Evolutionary conservation across 306 rosid species (phyloP), one percentile per base, ranked within the genome.

Genomic region (Cyamopsis tetragonoloba): DNA sequence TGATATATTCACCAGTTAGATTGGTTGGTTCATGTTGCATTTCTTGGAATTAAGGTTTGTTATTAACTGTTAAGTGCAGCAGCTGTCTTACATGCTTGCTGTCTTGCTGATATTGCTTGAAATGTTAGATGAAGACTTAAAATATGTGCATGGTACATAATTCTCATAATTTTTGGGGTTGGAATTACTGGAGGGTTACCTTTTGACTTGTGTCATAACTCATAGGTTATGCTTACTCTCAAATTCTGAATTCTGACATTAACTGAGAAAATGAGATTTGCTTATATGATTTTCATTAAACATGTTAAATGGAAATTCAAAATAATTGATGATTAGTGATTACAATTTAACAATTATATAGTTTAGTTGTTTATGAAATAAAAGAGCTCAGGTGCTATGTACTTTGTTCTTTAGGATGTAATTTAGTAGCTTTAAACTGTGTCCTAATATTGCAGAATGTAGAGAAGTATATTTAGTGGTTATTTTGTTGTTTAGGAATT

Each of bases 41-140:
- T 57, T 47, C 46, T 10, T 37, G 47, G 35, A 47, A 57, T 13
- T 44, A 47, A 34, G 44, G 51, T 24, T 56, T 66, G 7, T 22
- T 47, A 6, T 31, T 15, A 7, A n/a, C n/a, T n/a, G n/a, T n/a
- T n/a, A n/a, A 58, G 19, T 11, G 19, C 3, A 27, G 20, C 5
- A 0, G 38, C 10, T 34, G 12, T 32, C 32, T 65, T 42, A 2
- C 50, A 42, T 34, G 61, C 34, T 19, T 31, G 18, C 56, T n/a
- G n/a, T n/a, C 15, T 46, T 32, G 3, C 41, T 9, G 39, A 13
- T 13, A 6, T 13, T 49, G 65, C 49, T 68, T 55, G 34, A 59
- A 75, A 49, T 48, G 66, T 48, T 58, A 26, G 27, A 67, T 48
- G 14, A 19, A 48, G 23, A 27, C 43, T 65, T n/a, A 32, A 43